A percentile compares a stretch with the other conserved stretches of the same genome.
Conservation (phyloP, 163 green algal species). For the Prototheca cutis region DNA sequence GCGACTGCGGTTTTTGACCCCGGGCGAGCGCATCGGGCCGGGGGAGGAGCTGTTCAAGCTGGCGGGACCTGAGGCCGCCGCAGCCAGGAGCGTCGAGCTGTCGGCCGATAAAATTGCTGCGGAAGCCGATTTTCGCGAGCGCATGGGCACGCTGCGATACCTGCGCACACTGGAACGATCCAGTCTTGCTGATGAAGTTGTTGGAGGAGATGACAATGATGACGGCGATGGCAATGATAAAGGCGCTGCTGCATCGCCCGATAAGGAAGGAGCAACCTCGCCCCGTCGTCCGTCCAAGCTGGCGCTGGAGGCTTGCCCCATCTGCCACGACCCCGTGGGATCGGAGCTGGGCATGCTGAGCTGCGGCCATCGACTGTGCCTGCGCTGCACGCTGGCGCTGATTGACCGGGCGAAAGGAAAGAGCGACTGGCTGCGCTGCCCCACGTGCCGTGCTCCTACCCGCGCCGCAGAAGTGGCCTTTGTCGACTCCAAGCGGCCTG, state of each 20-base stretch:
- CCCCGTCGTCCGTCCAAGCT: not conserved
- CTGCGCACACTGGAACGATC: conserved; percentile 28
- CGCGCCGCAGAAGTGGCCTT: too few relatives aligned
- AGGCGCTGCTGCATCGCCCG: too few relatives aligned
- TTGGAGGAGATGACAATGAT: too few relatives aligned
- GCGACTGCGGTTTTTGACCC: conserved; percentile 36
- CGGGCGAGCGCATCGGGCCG: not conserved
- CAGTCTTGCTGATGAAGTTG: too few relatives aligned
- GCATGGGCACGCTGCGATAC: conserved; percentile 70
- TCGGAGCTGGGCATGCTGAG: conserved; percentile 60
- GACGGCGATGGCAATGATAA: too few relatives aligned
- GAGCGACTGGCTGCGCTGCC: conserved; percentile 44
- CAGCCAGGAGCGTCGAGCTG: conserved; percentile 50
- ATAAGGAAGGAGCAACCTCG: too few relatives aligned
- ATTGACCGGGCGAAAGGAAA: conserved; percentile 19
- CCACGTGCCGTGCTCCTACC: conserved; percentile 63
- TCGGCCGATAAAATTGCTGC: conserved; percentile 45
- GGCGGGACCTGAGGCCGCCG: conserved; percentile 32
- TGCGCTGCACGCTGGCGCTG: conserved; percentile 44
- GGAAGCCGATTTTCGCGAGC: conserved; percentile 44
- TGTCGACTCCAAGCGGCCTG: too few relatives aligned
- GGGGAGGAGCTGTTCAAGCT: conserved; percentile 48
- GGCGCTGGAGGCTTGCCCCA: conserved; percentile 42
- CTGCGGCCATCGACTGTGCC: conserved; percentile 73
- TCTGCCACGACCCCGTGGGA: conserved; percentile 59